Percentiles rank a stretch among this genome's conserved stretches.
Conservation (phyloP, 2,329 filamentous ascomycete genomes). For the Colletotrichum paranaense region DNA sequence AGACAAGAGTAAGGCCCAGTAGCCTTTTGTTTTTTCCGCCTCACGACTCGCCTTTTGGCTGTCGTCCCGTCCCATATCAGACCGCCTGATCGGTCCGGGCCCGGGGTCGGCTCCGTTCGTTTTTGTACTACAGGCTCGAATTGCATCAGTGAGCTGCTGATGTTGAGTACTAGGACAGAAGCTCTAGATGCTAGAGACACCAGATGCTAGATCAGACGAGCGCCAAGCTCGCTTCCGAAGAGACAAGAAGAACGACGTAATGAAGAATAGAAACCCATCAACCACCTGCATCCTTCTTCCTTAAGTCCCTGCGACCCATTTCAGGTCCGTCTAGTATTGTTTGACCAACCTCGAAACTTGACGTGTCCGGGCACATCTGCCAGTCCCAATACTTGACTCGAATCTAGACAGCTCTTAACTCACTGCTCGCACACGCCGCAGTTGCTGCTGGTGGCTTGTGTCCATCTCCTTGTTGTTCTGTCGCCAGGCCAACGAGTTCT, state of each 20-base stretch:
- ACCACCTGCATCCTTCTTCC: not conserved
- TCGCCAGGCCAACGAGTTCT: not conserved
- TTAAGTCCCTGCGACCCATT: not conserved
- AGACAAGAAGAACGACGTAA: slow-evolving; percentile 2
- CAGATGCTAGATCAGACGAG: not conserved
- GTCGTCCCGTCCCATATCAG: not conserved
- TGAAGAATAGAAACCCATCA: slow-evolving; percentile 5
- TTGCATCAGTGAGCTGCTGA: slow-evolving; percentile 25
- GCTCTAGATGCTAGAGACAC: slow-evolving; percentile 1
- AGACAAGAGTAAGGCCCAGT: slow-evolving; percentile 58
- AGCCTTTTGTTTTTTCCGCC: slow-evolving; percentile 8
- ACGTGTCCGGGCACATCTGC: not conserved
- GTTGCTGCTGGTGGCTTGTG: not conserved
- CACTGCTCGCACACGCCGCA: not conserved
- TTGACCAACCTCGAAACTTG: not conserved
- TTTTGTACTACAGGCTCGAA: not conserved
- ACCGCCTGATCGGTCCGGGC: not conserved
- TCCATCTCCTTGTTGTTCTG: not conserved
- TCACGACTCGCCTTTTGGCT: not conserved
- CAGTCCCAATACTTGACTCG: not conserved
- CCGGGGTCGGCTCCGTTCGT: not conserved
- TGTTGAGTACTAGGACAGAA: slow-evolving; percentile 17
- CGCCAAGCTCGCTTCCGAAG: not conserved
- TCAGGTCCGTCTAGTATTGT: not conserved
- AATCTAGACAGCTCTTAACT: not conserved